Conservation (phyloP, 345 rosid species). For the Citrus trifoliata region DNA sequence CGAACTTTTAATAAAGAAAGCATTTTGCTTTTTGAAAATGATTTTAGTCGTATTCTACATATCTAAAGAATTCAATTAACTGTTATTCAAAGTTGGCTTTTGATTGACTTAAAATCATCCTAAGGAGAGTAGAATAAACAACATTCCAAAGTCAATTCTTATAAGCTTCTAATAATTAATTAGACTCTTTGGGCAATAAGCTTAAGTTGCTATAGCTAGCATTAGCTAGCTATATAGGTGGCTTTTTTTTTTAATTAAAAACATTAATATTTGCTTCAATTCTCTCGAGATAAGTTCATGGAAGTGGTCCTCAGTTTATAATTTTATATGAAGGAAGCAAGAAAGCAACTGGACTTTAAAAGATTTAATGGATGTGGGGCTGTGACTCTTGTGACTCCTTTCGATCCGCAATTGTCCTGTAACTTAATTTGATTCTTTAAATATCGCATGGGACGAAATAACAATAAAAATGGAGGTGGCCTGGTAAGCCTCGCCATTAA, state of each 20-base stretch:
- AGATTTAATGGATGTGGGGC: conserved; percentile 5
- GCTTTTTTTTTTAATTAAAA: not conserved
- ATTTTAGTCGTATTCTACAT: not conserved
- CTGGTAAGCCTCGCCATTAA: not conserved
- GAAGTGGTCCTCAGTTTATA: conserved; percentile 5
- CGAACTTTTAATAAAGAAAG: not conserved
- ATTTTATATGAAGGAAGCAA: not conserved
- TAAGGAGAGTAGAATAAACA: not conserved
- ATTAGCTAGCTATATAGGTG: not conserved
- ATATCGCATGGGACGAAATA: not conserved
- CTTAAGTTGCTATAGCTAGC: no score
- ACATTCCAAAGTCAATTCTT: not conserved
- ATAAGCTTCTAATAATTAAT: not conserved
- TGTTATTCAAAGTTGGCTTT: not conserved
- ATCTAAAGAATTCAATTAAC: not conserved
- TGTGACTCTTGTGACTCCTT: not conserved
- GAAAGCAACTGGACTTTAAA: not conserved
- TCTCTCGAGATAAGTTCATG: not conserved
- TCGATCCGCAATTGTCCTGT: not conserved
- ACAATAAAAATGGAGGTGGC: not conserved
- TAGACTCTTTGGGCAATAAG: no score
- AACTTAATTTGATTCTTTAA: not conserved
- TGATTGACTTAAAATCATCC: not conserved
- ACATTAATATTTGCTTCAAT: not conserved
- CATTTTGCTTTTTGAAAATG: not conserved